Conservation (phyloP, 2,329 filamentous ascomycete genomes). For the Boeremia lycopersici region DNA sequence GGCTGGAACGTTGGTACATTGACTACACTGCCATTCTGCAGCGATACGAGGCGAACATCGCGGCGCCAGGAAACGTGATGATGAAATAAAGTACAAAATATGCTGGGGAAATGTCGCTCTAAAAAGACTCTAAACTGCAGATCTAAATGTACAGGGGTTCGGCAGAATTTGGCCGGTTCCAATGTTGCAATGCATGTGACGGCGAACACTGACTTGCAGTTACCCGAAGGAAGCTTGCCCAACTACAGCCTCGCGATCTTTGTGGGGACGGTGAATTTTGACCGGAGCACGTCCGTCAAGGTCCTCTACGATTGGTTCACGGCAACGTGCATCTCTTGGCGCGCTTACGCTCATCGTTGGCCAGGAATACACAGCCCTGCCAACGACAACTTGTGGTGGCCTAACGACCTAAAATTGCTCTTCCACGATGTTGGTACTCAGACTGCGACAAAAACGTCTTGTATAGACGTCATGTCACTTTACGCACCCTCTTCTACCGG, state of each 20-base stretch:
- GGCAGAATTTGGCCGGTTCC: slow-evolving; percentile 16
- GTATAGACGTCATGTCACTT: slow-evolving; percentile 16
- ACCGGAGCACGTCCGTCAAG: slow-evolving; percentile 16
- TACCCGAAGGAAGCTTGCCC: background rate
- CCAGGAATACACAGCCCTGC: background rate
- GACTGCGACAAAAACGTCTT: slow-evolving; percentile 6
- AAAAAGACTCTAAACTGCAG: background rate
- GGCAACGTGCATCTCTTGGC: slow-evolving; percentile 3
- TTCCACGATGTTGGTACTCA: slow-evolving; percentile 2
- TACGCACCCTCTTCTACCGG: background rate
- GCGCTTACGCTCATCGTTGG: slow-evolving; percentile 14
- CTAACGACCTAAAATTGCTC: background rate
- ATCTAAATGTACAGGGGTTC: background rate
- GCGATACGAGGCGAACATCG: slow-evolving; percentile 29
- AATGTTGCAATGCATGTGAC: background rate
- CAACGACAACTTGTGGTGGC: slow-evolving; percentile 5
- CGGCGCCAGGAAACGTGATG: background rate
- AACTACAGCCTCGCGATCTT: background rate
- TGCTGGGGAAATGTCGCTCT: background rate
- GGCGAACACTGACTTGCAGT: background rate
- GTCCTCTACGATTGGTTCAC: slow-evolving; percentile 10
- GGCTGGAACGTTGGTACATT: slow-evolving; percentile 35
- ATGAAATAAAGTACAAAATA: slow-evolving; percentile 5
- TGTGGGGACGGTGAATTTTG: slow-evolving; percentile 27
- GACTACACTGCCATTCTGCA: slow-evolving; percentile 30